Conservation (phyloP, 2,329 filamentous ascomycete genomes). For the Cladosporium sphaerospermum region DNA sequence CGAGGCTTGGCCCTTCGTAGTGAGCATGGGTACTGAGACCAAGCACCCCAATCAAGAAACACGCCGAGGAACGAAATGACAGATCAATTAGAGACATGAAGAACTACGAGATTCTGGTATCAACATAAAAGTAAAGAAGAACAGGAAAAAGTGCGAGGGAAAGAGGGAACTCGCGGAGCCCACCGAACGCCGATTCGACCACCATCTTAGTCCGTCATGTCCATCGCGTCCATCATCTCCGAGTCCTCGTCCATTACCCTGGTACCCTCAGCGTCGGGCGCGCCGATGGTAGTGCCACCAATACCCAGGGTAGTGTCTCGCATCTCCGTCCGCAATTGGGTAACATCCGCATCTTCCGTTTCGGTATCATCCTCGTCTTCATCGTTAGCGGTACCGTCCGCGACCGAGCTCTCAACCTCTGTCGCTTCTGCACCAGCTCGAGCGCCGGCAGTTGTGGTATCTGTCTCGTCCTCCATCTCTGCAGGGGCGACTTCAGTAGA, state of each 20-base stretch:
- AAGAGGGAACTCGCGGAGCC: background rate
- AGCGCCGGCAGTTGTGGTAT: background rate
- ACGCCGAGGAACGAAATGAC: no score
- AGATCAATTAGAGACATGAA: background rate
- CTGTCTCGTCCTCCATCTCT: background rate
- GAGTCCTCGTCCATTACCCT: constrained; percentile 22
- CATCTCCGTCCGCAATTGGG: constrained; percentile 23
- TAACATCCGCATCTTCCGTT: constrained; percentile 15
- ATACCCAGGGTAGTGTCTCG: constrained; percentile 22
- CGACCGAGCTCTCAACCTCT: background rate
- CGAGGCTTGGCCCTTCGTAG: no score
- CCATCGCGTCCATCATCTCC: constrained; percentile 20
- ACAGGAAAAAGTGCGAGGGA: background rate
- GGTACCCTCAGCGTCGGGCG: constrained; percentile 33
- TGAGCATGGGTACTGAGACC: no score
- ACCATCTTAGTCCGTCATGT: background rate
- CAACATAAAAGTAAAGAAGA: background rate
- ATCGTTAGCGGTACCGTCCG: background rate
- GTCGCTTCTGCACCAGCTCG: constrained; percentile 6
- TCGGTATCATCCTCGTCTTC: constrained; percentile 20
- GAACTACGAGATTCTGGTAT: background rate
- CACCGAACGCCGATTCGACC: background rate
- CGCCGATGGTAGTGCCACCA: constrained; percentile 23
- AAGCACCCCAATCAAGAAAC: no score
- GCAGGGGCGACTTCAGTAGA: constrained; percentile 18